Conservation (phyloP, 2,329 filamentous ascomycete genomes). For the Ceratocystis ficicola region DNA sequence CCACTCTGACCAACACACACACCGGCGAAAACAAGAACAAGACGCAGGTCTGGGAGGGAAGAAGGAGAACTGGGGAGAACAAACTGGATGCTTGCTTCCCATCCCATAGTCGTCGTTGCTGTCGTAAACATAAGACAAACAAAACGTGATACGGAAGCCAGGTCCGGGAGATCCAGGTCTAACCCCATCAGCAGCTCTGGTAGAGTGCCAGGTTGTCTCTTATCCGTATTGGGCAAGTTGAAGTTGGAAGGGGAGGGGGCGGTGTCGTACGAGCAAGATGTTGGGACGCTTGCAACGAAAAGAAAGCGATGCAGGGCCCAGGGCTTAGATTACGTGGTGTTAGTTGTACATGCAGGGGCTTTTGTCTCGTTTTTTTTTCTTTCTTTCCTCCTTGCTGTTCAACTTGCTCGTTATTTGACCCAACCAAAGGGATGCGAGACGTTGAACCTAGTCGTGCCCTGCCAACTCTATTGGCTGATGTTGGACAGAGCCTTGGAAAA, state of each 20-base stretch:
- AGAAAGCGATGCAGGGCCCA: not conserved
- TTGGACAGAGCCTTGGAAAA: not conserved
- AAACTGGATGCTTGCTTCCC: not conserved
- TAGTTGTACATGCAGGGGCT: conserved; percentile 2
- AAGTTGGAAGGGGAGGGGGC: not conserved
- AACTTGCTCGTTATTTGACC: conserved; percentile 1
- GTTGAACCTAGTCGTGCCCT: not conserved
- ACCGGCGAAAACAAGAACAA: not conserved
- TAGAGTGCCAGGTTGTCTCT: not conserved
- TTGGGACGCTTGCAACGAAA: not conserved
- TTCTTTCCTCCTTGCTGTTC: not conserved
- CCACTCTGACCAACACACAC: not conserved
- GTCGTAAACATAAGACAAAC: not conserved
- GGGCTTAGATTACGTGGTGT: not conserved
- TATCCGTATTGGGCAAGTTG: conserved; percentile 4
- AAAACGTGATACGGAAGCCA: conserved; percentile 3
- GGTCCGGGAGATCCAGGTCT: not conserved
- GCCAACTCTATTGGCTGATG: not conserved
- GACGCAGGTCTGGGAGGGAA: not conserved
- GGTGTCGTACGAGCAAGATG: not conserved
- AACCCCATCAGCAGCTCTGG: not conserved
- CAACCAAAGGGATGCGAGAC: not conserved
- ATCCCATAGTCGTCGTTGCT: not conserved
- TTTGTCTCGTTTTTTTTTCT: not conserved
- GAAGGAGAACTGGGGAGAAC: not conserved